Conservation (phyloP, 805 yeast genomes). For the Saccharomycopsis sp. region DNA sequence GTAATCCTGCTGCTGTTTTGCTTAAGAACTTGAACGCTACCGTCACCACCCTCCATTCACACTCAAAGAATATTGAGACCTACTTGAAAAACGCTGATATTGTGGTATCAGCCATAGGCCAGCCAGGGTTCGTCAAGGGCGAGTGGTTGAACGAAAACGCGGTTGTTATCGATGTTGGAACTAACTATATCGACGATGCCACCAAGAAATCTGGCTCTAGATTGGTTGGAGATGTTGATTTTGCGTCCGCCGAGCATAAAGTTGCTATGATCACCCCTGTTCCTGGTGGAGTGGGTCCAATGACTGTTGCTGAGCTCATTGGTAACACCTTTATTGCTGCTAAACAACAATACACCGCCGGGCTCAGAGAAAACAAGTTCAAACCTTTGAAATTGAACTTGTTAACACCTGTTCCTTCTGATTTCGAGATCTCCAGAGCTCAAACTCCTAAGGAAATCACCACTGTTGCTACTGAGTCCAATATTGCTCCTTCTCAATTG, state of each 20-base stretch:
- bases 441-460: conserved; percentile 67
- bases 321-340: conserved; percentile 69
- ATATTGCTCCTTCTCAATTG: conserved; percentile 58
- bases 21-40: conserved; percentile 68
- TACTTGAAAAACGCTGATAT: conserved; percentile 61
- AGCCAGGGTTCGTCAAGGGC: conserved; percentile 62
- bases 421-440: conserved; percentile 68
- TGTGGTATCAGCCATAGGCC: conserved; percentile 73
- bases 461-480: conserved; percentile 63
- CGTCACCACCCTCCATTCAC: conserved; percentile 69
- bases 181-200: conserved; percentile 64
- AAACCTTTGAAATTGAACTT: conserved; percentile 53
- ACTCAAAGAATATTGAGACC: conserved; percentile 46
- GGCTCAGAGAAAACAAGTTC: conserved; percentile 21
- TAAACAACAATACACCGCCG: conserved; percentile 34
- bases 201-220: conserved; percentile 62
- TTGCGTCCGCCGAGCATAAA: conserved; percentile 38
- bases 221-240: conserved; percentile 77
- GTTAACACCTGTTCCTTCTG: conserved; percentile 70
- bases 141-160: conserved; percentile 61
- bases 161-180: conserved; percentile 77
- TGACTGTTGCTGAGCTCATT: conserved; percentile 81
- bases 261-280: conserved; percentile 72
- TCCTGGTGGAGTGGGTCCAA: conserved; percentile 90
- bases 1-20: conserved; percentile 70